Base-by-base conservation (phyloP, 164 flowering plant genomes). In the Stephania cephalantha region DNA sequence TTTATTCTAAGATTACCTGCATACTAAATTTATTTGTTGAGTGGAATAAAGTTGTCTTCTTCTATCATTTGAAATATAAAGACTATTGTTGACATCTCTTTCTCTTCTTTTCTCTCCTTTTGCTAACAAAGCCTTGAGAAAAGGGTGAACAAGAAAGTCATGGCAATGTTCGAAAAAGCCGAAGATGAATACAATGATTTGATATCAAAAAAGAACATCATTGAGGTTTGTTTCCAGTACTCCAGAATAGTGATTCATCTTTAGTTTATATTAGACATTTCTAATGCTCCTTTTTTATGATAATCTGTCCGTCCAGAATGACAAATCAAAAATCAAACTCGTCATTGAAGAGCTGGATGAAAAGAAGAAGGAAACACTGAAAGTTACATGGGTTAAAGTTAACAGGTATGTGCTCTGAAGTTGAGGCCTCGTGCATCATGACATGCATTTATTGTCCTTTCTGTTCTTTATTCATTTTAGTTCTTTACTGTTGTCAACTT, bases 81-180 rank as follows among this genome's bases (percentile, higher is more conserved):
- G 42, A 35, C 42, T 35, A 35, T 35, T 35, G 42, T 4, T 35
- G 42, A 35, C 42, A 35, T 35, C 42, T 35, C 71, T 68, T 50
- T 18, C 55, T 20, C 17, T 61, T 7, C 22, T 1, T 61, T 31
- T 22, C 6, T 70, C 30, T 75, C 63, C 64, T 52, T 13, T 10
- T 35, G 42, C 31, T 20, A n/a, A 30, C 83, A 73, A 50, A 96
- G 99, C 53, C 94, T 96, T 73, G 99, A 96, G 88, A 96, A 96
- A 81, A 87, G 99, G 81, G 97, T 96, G 74, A 96, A 96, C 83
- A 96, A 96, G 84, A 96, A 96, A 82, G 97, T 92, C 30, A 96
- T 96, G 95, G 92, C 95, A 50, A 96, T 96, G 99, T 96, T 96
- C 80, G 99, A 96, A 86, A 94, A 94, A 82, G 99, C 99, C 67